These are phyloP conservation scores for Biscogniauxia marginata DNA, from an alignment of 2,329 filamentous ascomycete species.

Conservation along the genomic window DNA sequence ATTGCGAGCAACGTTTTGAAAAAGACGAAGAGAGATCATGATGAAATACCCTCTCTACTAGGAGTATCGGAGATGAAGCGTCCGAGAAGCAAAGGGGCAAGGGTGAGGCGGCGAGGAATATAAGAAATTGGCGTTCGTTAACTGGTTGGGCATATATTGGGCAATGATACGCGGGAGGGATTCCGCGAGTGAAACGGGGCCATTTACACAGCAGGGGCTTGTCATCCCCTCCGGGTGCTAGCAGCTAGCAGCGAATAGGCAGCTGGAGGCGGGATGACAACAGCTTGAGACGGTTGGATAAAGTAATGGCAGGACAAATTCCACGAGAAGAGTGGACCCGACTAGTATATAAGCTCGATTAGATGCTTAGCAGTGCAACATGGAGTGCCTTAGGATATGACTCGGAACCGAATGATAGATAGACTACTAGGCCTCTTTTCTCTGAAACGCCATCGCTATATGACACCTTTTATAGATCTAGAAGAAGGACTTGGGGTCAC, in stretches of 20 bases:
- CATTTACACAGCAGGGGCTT: neutral
- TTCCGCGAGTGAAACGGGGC: neutral
- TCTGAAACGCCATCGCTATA: constrained; percentile 20
- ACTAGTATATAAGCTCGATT: neutral
- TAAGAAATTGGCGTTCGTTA: neutral
- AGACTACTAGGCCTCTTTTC: neutral
- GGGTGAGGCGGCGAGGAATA: neutral
- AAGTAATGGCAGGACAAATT: neutral
- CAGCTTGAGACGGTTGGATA: neutral
- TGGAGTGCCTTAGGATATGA: neutral
- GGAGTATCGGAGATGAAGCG: neutral
- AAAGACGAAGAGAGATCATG: neutral
- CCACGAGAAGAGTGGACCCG: neutral
- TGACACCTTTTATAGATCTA: constrained; percentile 13
- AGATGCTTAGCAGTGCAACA: neutral
- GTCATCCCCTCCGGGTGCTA: neutral
- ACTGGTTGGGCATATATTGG: neutral
- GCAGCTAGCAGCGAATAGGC: neutral
- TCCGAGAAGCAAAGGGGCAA: neutral
- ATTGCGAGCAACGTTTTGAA: neutral
- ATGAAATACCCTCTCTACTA: neutral
- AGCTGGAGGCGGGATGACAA: neutral
- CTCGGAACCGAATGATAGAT: neutral
- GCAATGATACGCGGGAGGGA: neutral
- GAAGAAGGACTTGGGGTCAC: constrained; percentile 4